Conservation (phyloP, 345 rosid genomes). For the Melastoma malabathricum region DNA sequence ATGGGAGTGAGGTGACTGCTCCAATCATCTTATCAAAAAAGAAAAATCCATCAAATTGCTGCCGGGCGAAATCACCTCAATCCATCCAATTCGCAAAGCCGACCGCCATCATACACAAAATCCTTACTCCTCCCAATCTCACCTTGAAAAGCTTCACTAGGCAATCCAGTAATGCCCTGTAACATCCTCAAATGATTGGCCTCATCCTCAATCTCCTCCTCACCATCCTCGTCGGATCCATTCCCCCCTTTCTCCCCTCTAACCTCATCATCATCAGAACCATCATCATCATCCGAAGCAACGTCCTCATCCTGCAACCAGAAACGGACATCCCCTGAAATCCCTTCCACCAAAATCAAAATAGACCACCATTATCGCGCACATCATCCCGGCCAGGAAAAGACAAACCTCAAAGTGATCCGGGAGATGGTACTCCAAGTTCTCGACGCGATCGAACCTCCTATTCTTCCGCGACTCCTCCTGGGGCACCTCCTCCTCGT, state of each 20-base stretch:
- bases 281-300: constrained; percentile 34
- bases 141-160: constrained; percentile 70
- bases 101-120: too few relatives aligned
- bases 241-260: constrained; percentile 6
- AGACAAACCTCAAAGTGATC: constrained; percentile 44
- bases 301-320: constrained; percentile 58
- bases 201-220: constrained; percentile 30
- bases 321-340: neutral
- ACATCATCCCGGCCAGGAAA: too few relatives aligned
- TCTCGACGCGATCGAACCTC: constrained; percentile 58
- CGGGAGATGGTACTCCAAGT: constrained; percentile 61
- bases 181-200: constrained; percentile 69
- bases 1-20: too few relatives aligned
- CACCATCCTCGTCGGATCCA: constrained; percentile 15
- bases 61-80: too few relatives aligned
- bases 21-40: too few relatives aligned
- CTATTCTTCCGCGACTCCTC: constrained; percentile 74
- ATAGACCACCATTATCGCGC: neutral
- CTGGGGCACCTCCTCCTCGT: constrained; percentile 61
- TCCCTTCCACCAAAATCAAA: neutral
- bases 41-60: too few relatives aligned
- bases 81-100: too few relatives aligned
- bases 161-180: constrained; percentile 73
- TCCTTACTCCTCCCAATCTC: neutral
- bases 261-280: constrained; percentile 8